Evolutionary conservation across 192 early-diverging fungal genomes (phyloP), one percentile per base, ranked within the genome.

Genomic region (Coemansia sp.): DNA sequence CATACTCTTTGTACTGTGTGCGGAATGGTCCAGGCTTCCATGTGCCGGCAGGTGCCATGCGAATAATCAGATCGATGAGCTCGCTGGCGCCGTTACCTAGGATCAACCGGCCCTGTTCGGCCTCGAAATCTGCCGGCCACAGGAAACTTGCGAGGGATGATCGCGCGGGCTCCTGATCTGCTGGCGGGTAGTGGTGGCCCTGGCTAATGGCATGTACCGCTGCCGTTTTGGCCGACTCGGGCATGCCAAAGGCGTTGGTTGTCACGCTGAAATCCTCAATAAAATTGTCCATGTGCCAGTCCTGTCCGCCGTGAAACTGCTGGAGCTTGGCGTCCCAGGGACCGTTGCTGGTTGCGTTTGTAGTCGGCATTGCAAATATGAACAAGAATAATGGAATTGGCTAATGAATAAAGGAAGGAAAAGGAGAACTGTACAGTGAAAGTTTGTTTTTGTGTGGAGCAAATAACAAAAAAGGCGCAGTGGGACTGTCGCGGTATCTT

Each of bases 201-300:
- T 85, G 85, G 37, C 83, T 81, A 25, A 89, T 63, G 62, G 87
- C 66, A 54, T 89, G 86, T 12, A 84, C 73, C 10, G 91, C 89
- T 22, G 92, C 92, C 48, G 87, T 71, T 64, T 90, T 75, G 29
- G 92, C 93, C 43, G 74, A 78, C 58, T 83, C 68, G 19, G 93
- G 92, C 43, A 89, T 93, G 19, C 93, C 93, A 39, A 94, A 84
- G 32, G 84, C 89, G 70, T 95, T 95, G 61, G 93, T 95, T 19
- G 93, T 95, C 15, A 95, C 93, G 60, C 88, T 89, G 63, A 94
- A 95, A 76, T 95, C 93, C 62, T 95, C 93, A 48, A 93, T 84
- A 84, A 95, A 95, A 78, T 94, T 93, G 65, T 87, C 83, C 27
- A 95, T 82, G 54, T 86, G 87, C 86, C 91, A 90, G 66, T 92